Conservation (phyloP, 2,329 filamentous ascomycete genomes). For the Bisporella sp. region DNA sequence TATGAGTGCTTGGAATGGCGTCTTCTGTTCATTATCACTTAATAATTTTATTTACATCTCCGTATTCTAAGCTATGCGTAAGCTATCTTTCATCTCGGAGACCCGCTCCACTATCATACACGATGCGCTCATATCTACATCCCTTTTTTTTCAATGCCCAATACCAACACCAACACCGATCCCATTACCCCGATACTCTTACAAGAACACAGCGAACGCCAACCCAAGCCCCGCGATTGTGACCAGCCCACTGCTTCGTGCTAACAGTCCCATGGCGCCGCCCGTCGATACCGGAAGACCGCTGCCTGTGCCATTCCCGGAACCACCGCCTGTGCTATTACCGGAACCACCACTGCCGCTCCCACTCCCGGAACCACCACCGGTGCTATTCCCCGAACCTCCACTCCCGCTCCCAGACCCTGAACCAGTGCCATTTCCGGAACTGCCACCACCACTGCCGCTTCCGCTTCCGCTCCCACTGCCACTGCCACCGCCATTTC, state of each 20-base stretch:
- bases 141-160: too few relatives aligned
- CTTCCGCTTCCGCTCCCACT: background rate
- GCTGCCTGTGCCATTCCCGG: slow-evolving; percentile 5
- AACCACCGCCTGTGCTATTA: background rate
- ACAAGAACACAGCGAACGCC: slow-evolving; percentile 26
- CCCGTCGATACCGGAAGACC: slow-evolving; percentile 10
- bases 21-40: too few relatives aligned
- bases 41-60: too few relatives aligned
- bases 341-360: slow-evolving; percentile 9
- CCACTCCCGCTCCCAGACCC: slow-evolving; percentile 9
- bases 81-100: too few relatives aligned
- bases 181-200: slow-evolving; percentile 1
- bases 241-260: slow-evolving; percentile 21
- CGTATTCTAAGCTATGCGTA: too few relatives aligned
- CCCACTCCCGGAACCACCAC: background rate
- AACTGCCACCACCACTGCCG: slow-evolving; percentile 4
- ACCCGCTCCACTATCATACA: too few relatives aligned
- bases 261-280: slow-evolving; percentile 6
- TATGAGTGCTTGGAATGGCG: too few relatives aligned
- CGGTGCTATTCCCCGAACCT: background rate
- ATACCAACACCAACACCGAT: too few relatives aligned
- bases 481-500: background rate
- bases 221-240: slow-evolving; percentile 23
- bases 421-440: background rate
- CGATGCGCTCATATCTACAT: too few relatives aligned